Evolutionary conservation across 2,329 filamentous ascomycete species (phyloP), one percentile per base, ranked within the genome.

Genomic region (Exophiala bonariae): DNA sequence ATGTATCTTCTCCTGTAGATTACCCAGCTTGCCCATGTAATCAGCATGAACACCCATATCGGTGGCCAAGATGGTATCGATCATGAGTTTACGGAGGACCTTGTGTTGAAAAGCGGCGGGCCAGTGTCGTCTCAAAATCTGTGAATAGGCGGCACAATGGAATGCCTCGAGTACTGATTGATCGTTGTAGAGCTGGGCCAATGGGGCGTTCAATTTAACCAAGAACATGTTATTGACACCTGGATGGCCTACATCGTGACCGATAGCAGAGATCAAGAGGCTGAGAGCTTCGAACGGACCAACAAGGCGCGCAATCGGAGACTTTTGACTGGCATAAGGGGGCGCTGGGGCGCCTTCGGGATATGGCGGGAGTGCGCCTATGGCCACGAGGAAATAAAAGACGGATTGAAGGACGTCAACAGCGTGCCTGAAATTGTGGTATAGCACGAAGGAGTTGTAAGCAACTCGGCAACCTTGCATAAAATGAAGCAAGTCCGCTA

Each of bases 221-320:
- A 99, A 76, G 64, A 99, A 99, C 22, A 92, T 90, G 65, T 99
- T 99, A 72, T 97, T 99, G 61, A 99, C 93, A 45, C 93, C 93
- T 0, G 93, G 93, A 64, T 99, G 93, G 17, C 93, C 93, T 31
- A 97, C 93, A 65, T 99, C 93, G 60, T 99, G 93, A 33, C 93
- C 93, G 61, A 99, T 95, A n/a, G 93, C 93, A 7, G 92, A 92
- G 56, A 97, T 86, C 36, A 99, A 78, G 2, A 99, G 78, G 0
- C 90, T 92, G 43, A 99, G 76, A 4, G 87, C 88, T 66, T 97
- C 91, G 56, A 95, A 89, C 1, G 92, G 90, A 39, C 80, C 79
- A n/a, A 99, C 74, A 18, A 97, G 74, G 35, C 78, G 74, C 2
- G 87, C 87, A 37, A 96, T 80, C 1, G 86, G 80, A 2, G 81